These are phyloP conservation scores for Lipomyces yamanashiensis DNA, from an alignment of 805 yeast species.

Conservation along the genomic window DNA sequence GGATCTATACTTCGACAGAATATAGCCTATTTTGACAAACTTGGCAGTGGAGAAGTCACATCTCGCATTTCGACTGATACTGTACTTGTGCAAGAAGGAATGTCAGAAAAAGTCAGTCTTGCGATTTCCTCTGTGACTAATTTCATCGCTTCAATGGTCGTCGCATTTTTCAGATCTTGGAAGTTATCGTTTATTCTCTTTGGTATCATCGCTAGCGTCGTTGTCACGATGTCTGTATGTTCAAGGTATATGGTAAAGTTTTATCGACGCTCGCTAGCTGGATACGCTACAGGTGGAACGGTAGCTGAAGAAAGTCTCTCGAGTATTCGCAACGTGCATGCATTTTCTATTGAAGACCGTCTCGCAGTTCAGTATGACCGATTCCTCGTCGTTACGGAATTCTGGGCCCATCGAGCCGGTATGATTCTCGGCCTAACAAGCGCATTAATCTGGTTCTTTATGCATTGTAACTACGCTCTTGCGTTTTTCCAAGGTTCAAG, in stretches of 20 bases:
- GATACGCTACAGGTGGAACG: conserved; percentile 37
- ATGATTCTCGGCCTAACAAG: conserved; percentile 43
- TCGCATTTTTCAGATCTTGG: conserved; percentile 48
- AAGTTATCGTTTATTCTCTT: conserved; percentile 46
- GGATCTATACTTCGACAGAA: conserved; percentile 48
- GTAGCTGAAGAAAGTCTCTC: conserved; percentile 50
- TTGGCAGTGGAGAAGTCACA: conserved; percentile 52
- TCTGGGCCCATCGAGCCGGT: conserved; percentile 36
- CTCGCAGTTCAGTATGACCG: conserved; percentile 44
- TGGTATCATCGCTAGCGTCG: conserved; percentile 43
- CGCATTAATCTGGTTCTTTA: conserved; percentile 46
- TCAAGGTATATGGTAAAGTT: conserved; percentile 41
- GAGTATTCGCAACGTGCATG: conserved; percentile 49
- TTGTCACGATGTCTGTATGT: conserved; percentile 41
- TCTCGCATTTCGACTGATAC: conserved; percentile 51
- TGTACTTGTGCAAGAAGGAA: conserved; percentile 50
- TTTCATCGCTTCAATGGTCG: conserved; percentile 47
- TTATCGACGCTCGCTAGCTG: conserved; percentile 17
- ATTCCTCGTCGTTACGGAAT: conserved; percentile 39
- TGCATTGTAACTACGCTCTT: conserved; percentile 48
- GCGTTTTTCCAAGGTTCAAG: conserved; percentile 48
- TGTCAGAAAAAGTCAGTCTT: conserved; percentile 49
- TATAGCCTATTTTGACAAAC: conserved; percentile 49
- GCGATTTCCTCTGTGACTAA: conserved; percentile 47
- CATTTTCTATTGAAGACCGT: conserved; percentile 49